phyloP scores from a whole-genome alignment of 2,329 filamentous ascomycete species.

The Cladosporium austrohemisphaericum region DNA sequence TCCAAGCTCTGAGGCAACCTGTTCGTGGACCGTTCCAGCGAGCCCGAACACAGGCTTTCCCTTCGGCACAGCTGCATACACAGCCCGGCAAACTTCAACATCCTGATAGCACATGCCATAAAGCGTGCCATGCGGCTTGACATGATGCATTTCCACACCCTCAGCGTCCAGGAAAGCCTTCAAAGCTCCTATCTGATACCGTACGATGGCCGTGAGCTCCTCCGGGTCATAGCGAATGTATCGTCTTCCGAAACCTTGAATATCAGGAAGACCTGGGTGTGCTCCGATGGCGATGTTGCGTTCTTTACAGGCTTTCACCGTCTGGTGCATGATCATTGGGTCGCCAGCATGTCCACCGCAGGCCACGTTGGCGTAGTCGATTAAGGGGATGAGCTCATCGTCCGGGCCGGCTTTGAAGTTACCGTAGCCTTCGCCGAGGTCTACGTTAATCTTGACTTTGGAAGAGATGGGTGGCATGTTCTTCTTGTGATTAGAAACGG shows the following conservation, averaged over 20 bases:
- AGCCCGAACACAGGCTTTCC: constrained; percentile 53
- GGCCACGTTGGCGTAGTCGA: constrained; percentile 61
- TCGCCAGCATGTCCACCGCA: constrained; percentile 52
- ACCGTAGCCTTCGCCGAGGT: constrained; percentile 52
- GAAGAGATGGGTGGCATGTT: constrained; percentile 49
- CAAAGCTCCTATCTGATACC: constrained; percentile 63
- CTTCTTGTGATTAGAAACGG: constrained; percentile 9
- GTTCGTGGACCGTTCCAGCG: constrained; percentile 53
- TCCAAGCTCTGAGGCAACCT: constrained; percentile 50
- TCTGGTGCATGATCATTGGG: constrained; percentile 61
- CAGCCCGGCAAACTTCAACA: constrained; percentile 49
- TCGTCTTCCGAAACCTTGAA: constrained; percentile 61
- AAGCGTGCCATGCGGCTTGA: constrained; percentile 59
- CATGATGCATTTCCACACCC: constrained; percentile 54
- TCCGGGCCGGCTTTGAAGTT: constrained; percentile 54
- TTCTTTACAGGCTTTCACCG: constrained; percentile 55
- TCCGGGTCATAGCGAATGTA: constrained; percentile 31
- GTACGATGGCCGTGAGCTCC: constrained; percentile 36
- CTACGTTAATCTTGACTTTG: constrained; percentile 53
- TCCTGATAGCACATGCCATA: constrained; percentile 55
- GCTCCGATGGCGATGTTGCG: constrained; percentile 57
- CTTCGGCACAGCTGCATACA: constrained; percentile 51
- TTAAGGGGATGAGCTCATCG: constrained; percentile 57
- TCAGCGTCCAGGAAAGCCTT: constrained; percentile 58
- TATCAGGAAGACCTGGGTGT: constrained; percentile 62